Conservation (phyloP, 1,284 basidiomycete species). For the Amylostereum areolatum region DNA sequence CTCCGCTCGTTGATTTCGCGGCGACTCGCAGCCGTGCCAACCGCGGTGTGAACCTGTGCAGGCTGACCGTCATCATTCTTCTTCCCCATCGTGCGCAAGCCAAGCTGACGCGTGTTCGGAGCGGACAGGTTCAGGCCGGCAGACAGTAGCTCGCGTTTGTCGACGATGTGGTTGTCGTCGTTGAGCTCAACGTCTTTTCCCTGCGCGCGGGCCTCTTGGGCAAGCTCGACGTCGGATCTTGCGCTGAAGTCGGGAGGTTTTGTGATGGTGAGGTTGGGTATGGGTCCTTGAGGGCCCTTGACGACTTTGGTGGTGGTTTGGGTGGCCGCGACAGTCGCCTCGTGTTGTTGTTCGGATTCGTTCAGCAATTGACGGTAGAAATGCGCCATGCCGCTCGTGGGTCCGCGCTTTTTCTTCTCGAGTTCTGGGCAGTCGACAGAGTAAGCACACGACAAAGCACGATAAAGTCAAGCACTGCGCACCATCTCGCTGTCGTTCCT, state of each 20-base stretch:
- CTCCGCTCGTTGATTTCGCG: conserved; percentile 80
- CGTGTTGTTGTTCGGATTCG: conserved; percentile 75
- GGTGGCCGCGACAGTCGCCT: conserved; percentile 76
- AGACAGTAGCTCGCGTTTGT: conserved; percentile 87
- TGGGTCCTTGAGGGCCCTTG: conserved; percentile 58
- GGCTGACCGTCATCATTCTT: conserved; percentile 26
- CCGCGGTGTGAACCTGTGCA: conserved; percentile 58
- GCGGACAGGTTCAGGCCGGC: conserved; percentile 90
- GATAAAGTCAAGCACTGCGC: conserved; percentile 23
- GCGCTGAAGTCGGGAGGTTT: conserved; percentile 59
- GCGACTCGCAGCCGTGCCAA: conserved; percentile 72
- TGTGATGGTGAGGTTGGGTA: conserved; percentile 61
- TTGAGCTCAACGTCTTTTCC: conserved; percentile 94
- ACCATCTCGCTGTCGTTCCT: conserved; percentile 86
- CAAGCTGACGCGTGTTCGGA: conserved; percentile 66
- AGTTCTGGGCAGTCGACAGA: conserved; percentile 35
- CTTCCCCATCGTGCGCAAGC: conserved; percentile 28
- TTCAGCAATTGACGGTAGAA: conserved; percentile 86
- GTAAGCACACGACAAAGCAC: background rate
- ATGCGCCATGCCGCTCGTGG: conserved; percentile 72
- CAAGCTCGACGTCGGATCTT: conserved; percentile 67
- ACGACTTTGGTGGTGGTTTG: conserved; percentile 36
- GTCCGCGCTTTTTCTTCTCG: conserved; percentile 51
- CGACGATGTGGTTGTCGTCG: conserved; percentile 96
- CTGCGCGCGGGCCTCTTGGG: conserved; percentile 56